phyloP scores from a whole-genome alignment of 257 asterid genomes.

The Rubia yunnanensis region DNA sequence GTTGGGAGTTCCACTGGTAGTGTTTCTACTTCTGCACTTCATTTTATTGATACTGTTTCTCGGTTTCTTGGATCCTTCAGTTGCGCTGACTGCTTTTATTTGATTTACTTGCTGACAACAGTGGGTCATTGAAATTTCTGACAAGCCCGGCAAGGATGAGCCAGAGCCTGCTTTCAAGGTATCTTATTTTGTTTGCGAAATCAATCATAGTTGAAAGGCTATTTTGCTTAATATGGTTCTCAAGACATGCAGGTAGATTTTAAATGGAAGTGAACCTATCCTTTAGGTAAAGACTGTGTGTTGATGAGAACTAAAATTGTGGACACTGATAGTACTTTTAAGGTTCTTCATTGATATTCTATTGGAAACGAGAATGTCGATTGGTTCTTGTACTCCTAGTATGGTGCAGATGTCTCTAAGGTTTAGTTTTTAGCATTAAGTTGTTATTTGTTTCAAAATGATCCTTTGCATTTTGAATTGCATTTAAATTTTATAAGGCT shows the following conservation, averaged over 20 bases:
- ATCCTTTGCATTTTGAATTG: not conserved
- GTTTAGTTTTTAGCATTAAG: not conserved
- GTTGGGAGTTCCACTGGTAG: constrained; percentile 52
- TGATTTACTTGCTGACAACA: constrained; percentile 13
- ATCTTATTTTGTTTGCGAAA: constrained; percentile 6
- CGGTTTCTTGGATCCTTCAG: not conserved
- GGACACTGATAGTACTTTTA: not conserved
- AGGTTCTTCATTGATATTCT: not conserved
- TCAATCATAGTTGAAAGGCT: not conserved
- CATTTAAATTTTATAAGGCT: not conserved
- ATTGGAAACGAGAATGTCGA: not conserved
- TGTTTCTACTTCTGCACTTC: constrained; percentile 15
- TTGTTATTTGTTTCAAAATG: not conserved
- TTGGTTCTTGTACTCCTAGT: not conserved
- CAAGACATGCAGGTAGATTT: not conserved
- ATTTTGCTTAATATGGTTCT: not conserved
- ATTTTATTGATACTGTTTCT: not conserved
- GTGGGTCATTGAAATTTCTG: constrained; percentile 65
- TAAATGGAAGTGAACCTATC: not conserved
- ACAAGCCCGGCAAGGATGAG: constrained; percentile 47
- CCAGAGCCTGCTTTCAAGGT: constrained; percentile 66
- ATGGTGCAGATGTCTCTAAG: not conserved
- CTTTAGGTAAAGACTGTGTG: not conserved
- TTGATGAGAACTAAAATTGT: not conserved
- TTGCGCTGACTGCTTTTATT: not conserved